Evolutionary conservation across 345 rosid genomes (phyloP).

Genomic region (Camelina neglecta): DNA sequence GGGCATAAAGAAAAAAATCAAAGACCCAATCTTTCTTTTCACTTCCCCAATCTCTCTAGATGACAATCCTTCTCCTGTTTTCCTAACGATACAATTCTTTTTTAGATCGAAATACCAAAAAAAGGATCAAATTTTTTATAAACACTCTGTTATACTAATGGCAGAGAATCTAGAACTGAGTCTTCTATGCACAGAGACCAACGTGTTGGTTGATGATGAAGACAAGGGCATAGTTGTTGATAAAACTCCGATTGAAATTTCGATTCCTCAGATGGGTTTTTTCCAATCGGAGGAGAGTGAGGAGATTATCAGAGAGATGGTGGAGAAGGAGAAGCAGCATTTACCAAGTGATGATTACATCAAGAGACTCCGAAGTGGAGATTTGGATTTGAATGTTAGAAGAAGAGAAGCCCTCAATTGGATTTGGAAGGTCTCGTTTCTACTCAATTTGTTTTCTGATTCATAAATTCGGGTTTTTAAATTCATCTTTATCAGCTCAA

Average conservation of each 20-base stretch:
- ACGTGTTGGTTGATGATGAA: conserved; percentile 26
- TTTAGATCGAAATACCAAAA: conserved; percentile 11
- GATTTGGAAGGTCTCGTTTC: conserved; percentile 65
- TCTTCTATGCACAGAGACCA: conserved; percentile 59
- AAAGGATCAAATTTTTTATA: conserved; percentile 18
- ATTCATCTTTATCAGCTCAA: conserved; percentile 18
- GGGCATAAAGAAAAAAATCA: conserved; percentile 36
- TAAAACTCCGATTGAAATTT: conserved; percentile 41
- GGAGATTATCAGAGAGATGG: conserved; percentile 62
- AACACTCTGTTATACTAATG: conserved; percentile 46
- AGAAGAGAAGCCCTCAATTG: conserved; percentile 71
- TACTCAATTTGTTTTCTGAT: neutral
- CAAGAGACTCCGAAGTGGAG: conserved; percentile 58
- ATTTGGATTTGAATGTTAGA: conserved; percentile 56
- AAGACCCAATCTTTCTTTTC: conserved; percentile 42
- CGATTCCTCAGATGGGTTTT: conserved; percentile 50
- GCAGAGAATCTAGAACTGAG: conserved; percentile 58
- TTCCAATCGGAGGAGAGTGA: conserved; percentile 54
- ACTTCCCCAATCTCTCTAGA: conserved; percentile 45
- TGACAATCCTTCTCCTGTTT: conserved; percentile 43
- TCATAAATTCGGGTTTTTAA: conserved; percentile 4
- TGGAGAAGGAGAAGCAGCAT: conserved; percentile 61
- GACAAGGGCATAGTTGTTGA: conserved; percentile 41
- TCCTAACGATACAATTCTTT: conserved; percentile 9
- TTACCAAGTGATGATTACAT: conserved; percentile 62